A percentile compares a stretch with the other conserved stretches of the same genome.
Conservation (phyloP, 495 filamentous ascomycete genomes). For the Neurospora terricola region DNA sequence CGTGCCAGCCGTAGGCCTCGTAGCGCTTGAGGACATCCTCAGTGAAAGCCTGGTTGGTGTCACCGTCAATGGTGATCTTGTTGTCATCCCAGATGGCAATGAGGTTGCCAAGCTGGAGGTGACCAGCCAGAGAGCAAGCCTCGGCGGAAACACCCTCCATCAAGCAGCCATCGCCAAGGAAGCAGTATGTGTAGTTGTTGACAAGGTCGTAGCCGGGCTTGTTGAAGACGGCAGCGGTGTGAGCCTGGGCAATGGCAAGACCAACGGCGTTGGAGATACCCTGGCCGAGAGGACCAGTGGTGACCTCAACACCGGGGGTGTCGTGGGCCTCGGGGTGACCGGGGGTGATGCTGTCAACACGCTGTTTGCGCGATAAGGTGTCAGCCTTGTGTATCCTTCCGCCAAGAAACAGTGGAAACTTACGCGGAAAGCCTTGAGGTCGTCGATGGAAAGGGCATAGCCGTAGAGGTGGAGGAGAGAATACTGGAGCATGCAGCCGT, state of each 20-base stretch:
- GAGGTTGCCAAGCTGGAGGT: conserved; percentile 94
- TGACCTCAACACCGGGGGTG: conserved; percentile 94
- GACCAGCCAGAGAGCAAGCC: conserved; percentile 85
- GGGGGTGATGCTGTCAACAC: conserved; percentile 85
- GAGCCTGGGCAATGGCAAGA: conserved; percentile 90
- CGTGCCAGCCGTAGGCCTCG: conserved; percentile 97
- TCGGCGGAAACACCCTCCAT: conserved; percentile 97
- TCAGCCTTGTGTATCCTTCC: conserved; percentile 4
- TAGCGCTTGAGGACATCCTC: conserved; percentile 95
- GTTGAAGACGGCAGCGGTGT: conserved; percentile 87
- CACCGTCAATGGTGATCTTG: conserved; percentile 85
- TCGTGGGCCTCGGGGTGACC: conserved; percentile 96
- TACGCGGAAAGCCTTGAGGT: conserved; percentile 93
- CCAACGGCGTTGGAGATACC: conserved; percentile 93
- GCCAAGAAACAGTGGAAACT: conserved; percentile 23
- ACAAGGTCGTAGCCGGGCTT: conserved; percentile 87
- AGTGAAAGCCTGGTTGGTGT: conserved; percentile 92
- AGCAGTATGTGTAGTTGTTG: conserved; percentile 93
- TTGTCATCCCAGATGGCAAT: conserved; percentile 98
- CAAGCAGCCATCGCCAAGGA: conserved; percentile 97
- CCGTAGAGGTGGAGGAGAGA: conserved; percentile 94
- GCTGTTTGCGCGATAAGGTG: conserved; percentile 30
- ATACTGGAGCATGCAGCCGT: conserved; percentile 99
- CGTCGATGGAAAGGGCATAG: conserved; percentile 74
- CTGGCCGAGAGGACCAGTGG: conserved; percentile 92